Percentiles rank a stretch among this genome's conserved stretches.
Evolutionary conservation across 495 filamentous ascomycete species (phyloP).

Genomic region (Neurospora sp.): DNA sequence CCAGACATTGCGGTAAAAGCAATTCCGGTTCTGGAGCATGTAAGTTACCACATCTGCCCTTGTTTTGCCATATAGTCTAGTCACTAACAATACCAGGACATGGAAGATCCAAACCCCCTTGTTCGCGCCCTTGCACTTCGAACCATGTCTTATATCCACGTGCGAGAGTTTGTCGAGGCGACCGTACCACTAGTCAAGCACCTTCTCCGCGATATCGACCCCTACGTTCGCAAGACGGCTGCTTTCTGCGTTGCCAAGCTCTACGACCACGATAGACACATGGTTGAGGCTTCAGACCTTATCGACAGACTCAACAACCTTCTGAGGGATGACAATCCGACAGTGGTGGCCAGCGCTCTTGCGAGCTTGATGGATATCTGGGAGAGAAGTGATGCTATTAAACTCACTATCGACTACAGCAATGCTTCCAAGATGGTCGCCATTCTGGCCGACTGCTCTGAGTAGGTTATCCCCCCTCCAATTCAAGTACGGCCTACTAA

Average conservation of each 20-base stretch:
- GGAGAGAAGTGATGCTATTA: constrained; percentile 95
- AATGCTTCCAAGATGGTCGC: constrained; percentile 97
- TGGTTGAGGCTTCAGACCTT: constrained; percentile 82
- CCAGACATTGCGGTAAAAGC: constrained; percentile 91
- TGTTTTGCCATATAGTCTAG: background rate
- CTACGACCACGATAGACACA: constrained; percentile 87
- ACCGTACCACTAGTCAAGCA: constrained; percentile 75
- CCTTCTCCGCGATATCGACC: constrained; percentile 78
- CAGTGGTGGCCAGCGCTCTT: constrained; percentile 88
- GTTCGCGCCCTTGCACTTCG: constrained; percentile 87
- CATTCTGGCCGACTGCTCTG: constrained; percentile 91
- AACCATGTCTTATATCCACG: constrained; percentile 96
- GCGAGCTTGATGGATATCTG: constrained; percentile 95
- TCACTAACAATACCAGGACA: constrained; percentile 51
- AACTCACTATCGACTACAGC: constrained; percentile 92
- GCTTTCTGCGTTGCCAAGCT: constrained; percentile 95
- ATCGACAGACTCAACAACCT: constrained; percentile 88
- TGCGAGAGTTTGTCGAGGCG: constrained; percentile 89
- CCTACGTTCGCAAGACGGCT: constrained; percentile 96
- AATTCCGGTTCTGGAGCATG: constrained; percentile 73
- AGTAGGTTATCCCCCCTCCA: constrained; percentile 47
- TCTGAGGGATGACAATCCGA: constrained; percentile 91
- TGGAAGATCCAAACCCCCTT: constrained; percentile 87
- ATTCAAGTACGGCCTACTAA: constrained; percentile 7
- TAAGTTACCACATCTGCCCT: constrained; percentile 29